Conservation (phyloP, 495 filamentous ascomycete species). For the Pseudoneurospora amorphoporcata region DNA sequence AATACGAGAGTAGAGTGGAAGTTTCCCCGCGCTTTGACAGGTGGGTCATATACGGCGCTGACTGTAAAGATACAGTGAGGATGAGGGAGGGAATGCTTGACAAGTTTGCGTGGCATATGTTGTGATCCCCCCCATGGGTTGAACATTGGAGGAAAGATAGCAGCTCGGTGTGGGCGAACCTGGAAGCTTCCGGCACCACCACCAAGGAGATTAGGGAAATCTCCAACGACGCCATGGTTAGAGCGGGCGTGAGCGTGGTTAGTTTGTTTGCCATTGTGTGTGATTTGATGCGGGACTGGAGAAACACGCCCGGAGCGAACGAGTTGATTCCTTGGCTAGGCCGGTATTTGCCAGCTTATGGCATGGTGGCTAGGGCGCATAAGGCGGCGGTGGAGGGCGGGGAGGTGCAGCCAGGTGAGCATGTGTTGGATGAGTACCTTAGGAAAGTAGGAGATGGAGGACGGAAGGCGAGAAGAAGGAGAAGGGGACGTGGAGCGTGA, state of each 20-base stretch:
- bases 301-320: slow-evolving; percentile 50
- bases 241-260: slow-evolving; percentile 55
- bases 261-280: slow-evolving; percentile 56
- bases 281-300: slow-evolving; percentile 75
- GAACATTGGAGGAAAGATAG: not conserved
- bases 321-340: slow-evolving; percentile 59
- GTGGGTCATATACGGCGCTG: not conserved
- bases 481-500: not conserved
- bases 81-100: not conserved
- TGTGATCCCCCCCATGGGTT: not conserved
- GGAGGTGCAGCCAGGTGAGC: slow-evolving; percentile 36
- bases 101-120: not conserved
- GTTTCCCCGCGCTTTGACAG: not conserved
- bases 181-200: slow-evolving; percentile 52
- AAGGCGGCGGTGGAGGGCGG: slow-evolving; percentile 32
- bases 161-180: slow-evolving; percentile 60
- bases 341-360: slow-evolving; percentile 39
- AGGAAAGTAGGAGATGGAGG: not conserved
- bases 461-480: not conserved
- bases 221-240: slow-evolving; percentile 55
- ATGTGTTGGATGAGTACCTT: slow-evolving; percentile 17
- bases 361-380: slow-evolving; percentile 36
- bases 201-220: slow-evolving; percentile 32
- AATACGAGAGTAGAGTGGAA: not conserved
- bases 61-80: not conserved